These are phyloP conservation scores for Austroboletus niveus DNA, from an alignment of 1,284 basidiomycete species.

Conservation along the genomic window DNA sequence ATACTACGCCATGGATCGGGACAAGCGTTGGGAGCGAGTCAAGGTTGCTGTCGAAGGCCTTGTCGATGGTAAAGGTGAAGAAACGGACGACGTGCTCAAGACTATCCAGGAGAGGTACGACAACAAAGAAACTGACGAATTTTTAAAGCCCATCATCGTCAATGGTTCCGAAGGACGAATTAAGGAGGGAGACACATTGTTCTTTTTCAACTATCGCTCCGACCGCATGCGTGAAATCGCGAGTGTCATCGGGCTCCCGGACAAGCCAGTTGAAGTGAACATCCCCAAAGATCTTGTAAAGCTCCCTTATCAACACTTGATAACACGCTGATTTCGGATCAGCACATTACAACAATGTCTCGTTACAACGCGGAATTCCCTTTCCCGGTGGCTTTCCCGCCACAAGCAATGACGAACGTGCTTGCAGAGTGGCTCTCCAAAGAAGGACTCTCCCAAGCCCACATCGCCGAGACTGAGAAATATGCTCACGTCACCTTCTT, in stretches of 20 bases:
- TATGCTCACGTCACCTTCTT: slow-evolving; percentile 96
- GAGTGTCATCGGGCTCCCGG: slow-evolving; percentile 74
- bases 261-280: slow-evolving; percentile 64
- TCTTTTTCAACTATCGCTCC: slow-evolving; percentile 95
- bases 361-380: slow-evolving; percentile 89
- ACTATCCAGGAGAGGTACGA: slow-evolving; percentile 73
- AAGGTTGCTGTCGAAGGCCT: slow-evolving; percentile 86
- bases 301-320: not conserved
- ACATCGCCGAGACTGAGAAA: slow-evolving; percentile 93
- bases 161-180: slow-evolving; percentile 77
- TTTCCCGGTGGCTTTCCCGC: slow-evolving; percentile 85
- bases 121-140: slow-evolving; percentile 87
- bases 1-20: slow-evolving; percentile 95
- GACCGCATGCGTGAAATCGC: slow-evolving; percentile 90
- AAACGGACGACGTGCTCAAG: slow-evolving; percentile 59
- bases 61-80: slow-evolving; percentile 72
- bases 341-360: slow-evolving; percentile 91
- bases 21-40: slow-evolving; percentile 92
- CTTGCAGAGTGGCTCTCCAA: slow-evolving; percentile 86
- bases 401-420: slow-evolving; percentile 87
- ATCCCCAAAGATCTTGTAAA: slow-evolving; percentile 81
- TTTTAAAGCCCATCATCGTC: slow-evolving; percentile 89
- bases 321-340: not conserved
- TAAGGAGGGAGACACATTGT: slow-evolving; percentile 79
- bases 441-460: slow-evolving; percentile 77